These are phyloP conservation scores for Diaporthe sp. DNA, from an alignment of 2,329 filamentous ascomycete species.

Conservation along the genomic window DNA sequence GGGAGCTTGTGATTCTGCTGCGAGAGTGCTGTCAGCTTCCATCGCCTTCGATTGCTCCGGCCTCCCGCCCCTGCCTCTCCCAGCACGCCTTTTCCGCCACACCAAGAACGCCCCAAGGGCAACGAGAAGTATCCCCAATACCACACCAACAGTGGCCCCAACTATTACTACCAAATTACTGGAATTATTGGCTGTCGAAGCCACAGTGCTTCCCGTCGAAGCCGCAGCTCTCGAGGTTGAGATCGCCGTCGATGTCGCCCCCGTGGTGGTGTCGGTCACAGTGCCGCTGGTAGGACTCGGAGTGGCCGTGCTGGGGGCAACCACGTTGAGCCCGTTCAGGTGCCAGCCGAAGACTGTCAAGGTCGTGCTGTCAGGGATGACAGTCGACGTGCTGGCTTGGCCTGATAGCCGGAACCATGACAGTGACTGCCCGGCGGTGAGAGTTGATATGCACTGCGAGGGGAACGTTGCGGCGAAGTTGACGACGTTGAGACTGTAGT, in stretches of 20 bases:
- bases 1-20: background rate
- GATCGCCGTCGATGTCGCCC: background rate
- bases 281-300: background rate
- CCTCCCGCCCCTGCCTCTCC: background rate
- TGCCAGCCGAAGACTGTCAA: slow-evolving; percentile 22
- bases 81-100: slow-evolving; percentile 11
- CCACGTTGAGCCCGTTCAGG: slow-evolving; percentile 29
- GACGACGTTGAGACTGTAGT: slow-evolving; percentile 27
- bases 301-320: slow-evolving; percentile 14
- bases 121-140: background rate
- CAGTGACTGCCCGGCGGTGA: slow-evolving; percentile 15
- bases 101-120: background rate
- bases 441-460: slow-evolving; percentile 32
- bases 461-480: slow-evolving; percentile 28
- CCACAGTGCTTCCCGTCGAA: background rate
- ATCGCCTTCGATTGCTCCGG: background rate
- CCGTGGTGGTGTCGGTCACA: background rate
- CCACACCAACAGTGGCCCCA: slow-evolving; percentile 8
- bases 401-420: background rate
- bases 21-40: background rate
- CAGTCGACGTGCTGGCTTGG: background rate
- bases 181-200: background rate
- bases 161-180: background rate
- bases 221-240: background rate
- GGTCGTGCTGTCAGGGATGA: background rate